Base-by-base conservation (phyloP, 73 alveolate genomes). In the Blepharisma japonicum region DNA sequence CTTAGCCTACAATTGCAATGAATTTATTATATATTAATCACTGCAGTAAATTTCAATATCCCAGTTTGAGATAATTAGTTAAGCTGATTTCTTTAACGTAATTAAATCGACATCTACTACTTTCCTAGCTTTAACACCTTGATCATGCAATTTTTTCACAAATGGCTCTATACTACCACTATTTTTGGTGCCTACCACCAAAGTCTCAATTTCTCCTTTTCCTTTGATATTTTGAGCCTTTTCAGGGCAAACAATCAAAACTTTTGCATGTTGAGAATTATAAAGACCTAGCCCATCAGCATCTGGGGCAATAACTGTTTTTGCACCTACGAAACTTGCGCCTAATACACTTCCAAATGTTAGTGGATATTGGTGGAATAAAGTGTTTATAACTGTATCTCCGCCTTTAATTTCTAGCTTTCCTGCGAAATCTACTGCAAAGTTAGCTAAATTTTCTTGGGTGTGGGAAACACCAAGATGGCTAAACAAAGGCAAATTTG, bases 91-190 rank as follows among this genome's bases (percentile, higher is more conserved):
- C 42, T 32, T 32, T 32, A 32, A 32, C 42, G 42, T 53, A 53
- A 53, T 53, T 53, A 53, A 14, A 53, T 53, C 67, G 23, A 53
- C 0, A 53, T 53, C 23, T 53, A 14, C 67, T 53, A 53, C 2
- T 53, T 61, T 61, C 47, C 42, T 32, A 32, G 46, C 46, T 39
- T 61, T 61, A 14, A 61, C 74, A 14, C 74, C 74, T 61, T 61
- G 14, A 2, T 25, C 46, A 14, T 61, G 47, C 47, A 61, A 25
- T 4, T 14, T 25, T 61, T 61, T 61, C 18, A 25, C 74, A n/a
- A 25, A n/a, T 1, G 47, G 39, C 2, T 14, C 49, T 9, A 61
- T 39, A 14, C 18, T 39, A 14, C 5, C 74, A 14, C 23, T 61
- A 1, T 61, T 25, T 2, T 14, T 18, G 23, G 23, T 39, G n/a